These are phyloP conservation scores for Zasmidium citrigriseum DNA, from an alignment of 2,329 filamentous ascomycete genomes.

Conservation along the genomic window DNA sequence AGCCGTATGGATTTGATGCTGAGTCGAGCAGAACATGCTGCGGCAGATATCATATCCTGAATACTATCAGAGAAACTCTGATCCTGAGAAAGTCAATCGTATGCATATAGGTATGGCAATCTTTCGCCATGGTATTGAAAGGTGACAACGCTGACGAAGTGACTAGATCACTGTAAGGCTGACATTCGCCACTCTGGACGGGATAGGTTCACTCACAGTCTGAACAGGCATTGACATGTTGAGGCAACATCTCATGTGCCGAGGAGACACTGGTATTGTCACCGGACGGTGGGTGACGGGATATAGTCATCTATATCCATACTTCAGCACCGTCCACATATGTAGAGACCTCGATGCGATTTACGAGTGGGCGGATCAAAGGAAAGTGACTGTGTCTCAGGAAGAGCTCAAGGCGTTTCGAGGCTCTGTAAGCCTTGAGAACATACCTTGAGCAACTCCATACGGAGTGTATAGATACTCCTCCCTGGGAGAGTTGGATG, in stretches of 20 bases:
- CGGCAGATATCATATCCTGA: not conserved
- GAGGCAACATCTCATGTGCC: not conserved
- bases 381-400: no score
- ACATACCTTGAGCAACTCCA: no score
- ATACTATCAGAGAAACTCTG: not conserved
- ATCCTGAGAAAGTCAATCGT: not conserved
- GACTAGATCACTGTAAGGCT: not conserved
- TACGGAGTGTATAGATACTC: no score
- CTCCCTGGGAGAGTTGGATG: no score
- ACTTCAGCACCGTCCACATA: not conserved
- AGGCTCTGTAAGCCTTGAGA: no score
- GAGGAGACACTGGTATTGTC: conserved; percentile 4
- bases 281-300: not conserved
- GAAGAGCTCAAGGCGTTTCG: no score
- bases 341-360: not conserved
- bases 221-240: conserved; percentile 3
- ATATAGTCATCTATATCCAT: not conserved
- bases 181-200: not conserved
- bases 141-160: not conserved
- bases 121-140: not conserved
- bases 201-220: not conserved
- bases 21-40: not conserved
- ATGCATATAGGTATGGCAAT: not conserved
- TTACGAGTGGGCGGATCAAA: no score
- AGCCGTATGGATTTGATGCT: no score